These are phyloP conservation scores for Labyrinthula sp. DNA, from an alignment of 352 stramenopile genomes.

Conservation along the genomic window DNA sequence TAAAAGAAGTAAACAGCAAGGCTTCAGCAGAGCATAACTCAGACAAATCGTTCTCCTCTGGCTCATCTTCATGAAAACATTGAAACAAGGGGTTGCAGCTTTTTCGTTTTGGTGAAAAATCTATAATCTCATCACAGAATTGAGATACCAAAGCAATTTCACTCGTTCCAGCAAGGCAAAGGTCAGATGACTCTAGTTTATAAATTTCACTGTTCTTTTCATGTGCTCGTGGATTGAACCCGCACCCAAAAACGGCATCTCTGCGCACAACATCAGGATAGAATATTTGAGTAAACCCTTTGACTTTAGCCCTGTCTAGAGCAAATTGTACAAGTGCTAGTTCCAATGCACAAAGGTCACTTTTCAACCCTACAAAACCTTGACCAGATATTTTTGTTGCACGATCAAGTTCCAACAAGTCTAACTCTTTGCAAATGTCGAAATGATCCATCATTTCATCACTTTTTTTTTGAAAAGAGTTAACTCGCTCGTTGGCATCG, in stretches of 20 bases:
- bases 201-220: conserved; percentile 64
- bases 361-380: too few relatives aligned
- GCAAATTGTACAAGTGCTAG: conserved; percentile 55
- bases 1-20: conserved; percentile 52
- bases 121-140: conserved; percentile 16
- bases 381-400: too few relatives aligned
- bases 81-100: too few relatives aligned
- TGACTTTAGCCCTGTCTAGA: conserved; percentile 43
- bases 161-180: conserved; percentile 54
- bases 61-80: neutral
- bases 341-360: too few relatives aligned
- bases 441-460: too few relatives aligned
- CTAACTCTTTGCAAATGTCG: too few relatives aligned
- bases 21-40: too few relatives aligned
- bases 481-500: too few relatives aligned
- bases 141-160: conserved; percentile 52
- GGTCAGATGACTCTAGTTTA: conserved; percentile 51
- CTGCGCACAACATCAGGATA: conserved; percentile 55
- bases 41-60: conserved; percentile 39
- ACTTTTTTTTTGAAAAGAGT: too few relatives aligned
- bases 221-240: conserved; percentile 56
- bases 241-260: conserved; percentile 48
- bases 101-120: too few relatives aligned
- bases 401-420: too few relatives aligned
- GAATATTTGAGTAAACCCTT: conserved; percentile 50